These are phyloP conservation scores for Starmerella bacillaris DNA, from an alignment of 805 yeast genomes.

Conservation along the genomic window DNA sequence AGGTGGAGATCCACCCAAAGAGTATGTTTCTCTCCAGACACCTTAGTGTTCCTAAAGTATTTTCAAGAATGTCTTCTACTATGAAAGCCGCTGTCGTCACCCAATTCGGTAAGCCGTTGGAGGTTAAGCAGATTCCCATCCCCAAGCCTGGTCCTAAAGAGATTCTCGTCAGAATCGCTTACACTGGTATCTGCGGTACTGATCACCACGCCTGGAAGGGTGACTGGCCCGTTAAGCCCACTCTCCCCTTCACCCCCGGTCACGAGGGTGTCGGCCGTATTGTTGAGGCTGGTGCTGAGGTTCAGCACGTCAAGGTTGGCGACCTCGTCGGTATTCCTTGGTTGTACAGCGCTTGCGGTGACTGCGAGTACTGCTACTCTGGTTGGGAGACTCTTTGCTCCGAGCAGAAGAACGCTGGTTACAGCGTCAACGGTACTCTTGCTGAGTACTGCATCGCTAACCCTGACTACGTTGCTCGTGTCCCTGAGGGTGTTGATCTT, in stretches of 20 bases:
- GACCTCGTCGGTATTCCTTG: conserved; percentile 73
- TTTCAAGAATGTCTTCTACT: conserved; percentile 11
- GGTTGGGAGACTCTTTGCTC: conserved; percentile 54
- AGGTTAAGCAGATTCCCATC: conserved; percentile 58
- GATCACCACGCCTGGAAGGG: conserved; percentile 90
- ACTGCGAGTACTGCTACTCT: conserved; percentile 59
- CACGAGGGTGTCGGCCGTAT: conserved; percentile 84
- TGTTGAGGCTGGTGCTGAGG: conserved; percentile 56
- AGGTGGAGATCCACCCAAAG: neutral
- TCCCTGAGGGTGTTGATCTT: conserved; percentile 57
- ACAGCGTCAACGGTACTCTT: conserved; percentile 80
- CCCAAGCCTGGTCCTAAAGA: conserved; percentile 65
- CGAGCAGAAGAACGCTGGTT: conserved; percentile 57
- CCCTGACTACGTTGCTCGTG: conserved; percentile 68
- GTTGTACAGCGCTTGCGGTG: conserved; percentile 60
- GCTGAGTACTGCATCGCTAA: conserved; percentile 82
- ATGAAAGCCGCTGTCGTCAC: conserved; percentile 51
- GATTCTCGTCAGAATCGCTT: conserved; percentile 61
- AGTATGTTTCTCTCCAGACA: neutral
- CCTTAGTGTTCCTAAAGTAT: conserved; percentile 1
- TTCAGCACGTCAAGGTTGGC: conserved; percentile 54
- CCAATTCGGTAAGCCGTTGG: conserved; percentile 43
- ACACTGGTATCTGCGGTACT: conserved; percentile 87
- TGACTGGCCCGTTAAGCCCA: conserved; percentile 71
- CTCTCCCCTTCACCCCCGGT: conserved; percentile 67